A percentile compares a stretch with the other conserved stretches of the same genome.
phyloP scores from a whole-genome alignment of 805 yeast species.

The Suhomyces sp. region DNA sequence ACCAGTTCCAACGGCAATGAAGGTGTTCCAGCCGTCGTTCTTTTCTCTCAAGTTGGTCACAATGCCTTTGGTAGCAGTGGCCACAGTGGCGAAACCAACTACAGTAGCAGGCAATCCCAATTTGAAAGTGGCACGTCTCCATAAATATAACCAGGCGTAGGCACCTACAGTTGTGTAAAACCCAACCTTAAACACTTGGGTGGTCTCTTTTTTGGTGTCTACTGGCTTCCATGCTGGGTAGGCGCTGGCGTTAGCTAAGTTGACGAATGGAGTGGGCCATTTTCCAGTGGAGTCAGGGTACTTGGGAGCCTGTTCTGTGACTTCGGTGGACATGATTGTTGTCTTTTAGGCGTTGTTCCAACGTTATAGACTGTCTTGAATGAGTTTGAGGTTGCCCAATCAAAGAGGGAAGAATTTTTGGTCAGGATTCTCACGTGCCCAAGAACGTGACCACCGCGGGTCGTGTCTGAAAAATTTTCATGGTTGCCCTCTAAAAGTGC shows the following conservation, averaged over 20 bases:
- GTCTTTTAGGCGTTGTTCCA: background rate
- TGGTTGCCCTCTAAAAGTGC: background rate
- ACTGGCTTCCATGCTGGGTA: conserved; percentile 53
- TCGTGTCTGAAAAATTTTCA: conserved; percentile 1
- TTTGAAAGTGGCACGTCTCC: conserved; percentile 44
- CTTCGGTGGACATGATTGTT: background rate
- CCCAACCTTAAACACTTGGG: conserved; percentile 45
- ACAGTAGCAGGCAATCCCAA: conserved; percentile 38
- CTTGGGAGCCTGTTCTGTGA: background rate
- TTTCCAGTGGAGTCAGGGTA: conserved; percentile 40
- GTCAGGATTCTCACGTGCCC: background rate
- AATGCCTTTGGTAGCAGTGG: conserved; percentile 48
- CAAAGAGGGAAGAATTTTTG: conserved; percentile 1
- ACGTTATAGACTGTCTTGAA: background rate
- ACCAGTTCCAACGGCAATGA: conserved; percentile 59
- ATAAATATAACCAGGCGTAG: conserved; percentile 43
- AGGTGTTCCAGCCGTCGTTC: conserved; percentile 61
- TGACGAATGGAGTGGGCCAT: conserved; percentile 42
- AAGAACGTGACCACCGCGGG: background rate
- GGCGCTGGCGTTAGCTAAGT: conserved; percentile 34
- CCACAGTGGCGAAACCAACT: conserved; percentile 47
- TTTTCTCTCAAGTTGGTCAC: conserved; percentile 59
- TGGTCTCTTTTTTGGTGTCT: conserved; percentile 51
- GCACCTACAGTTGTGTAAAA: conserved; percentile 49
- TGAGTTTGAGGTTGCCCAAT: conserved; percentile 2